Base-by-base conservation (phyloP, 352 stramenopile genomes). In the Globisporangium yorkense region DNA sequence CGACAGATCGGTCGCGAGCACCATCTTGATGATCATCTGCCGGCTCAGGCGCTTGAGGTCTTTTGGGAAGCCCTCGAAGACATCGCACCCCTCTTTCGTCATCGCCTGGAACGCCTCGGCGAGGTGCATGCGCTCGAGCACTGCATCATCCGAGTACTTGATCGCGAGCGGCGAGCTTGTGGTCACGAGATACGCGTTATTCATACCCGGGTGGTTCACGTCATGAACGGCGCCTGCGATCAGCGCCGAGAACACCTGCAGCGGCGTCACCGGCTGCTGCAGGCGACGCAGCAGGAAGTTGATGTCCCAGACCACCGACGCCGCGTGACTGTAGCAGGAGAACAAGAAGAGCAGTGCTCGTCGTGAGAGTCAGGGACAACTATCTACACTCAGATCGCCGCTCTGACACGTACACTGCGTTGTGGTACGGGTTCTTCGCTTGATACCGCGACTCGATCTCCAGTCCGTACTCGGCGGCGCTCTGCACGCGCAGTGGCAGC, bases 101-200 rank as follows among this genome's bases (percentile, higher is more conserved):
- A 73, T 75, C 0, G 68, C 74, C 45, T 88, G 77, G 62, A 88
- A 91, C 20, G 75, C 71, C 43, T 89, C 77, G 20, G 81, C 78
- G 10, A 91, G 58, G 56, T 91, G 81, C 79, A 89, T 89, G 15
- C 79, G 71, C 59, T 91, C 81, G n/a, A 98, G 73, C n/a, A 97
- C 87, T 35, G 84, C 92, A 59, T 93, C 78, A 55, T 97, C 93
- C 63, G 96, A 97, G 74, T 98, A 98, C 48, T 87, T 84, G 60
- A 98, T 81, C 40, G 92, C 92, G 24, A 97, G 64, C 15, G 92
- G 80, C 12, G 84, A 86, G 49, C 63, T 83, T 18, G 87, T 96
- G 39, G 78, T 83, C 15, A 96, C 70, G 15, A 97, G 74, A 66
- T 94, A 98, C 37, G 72, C 69, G 70, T 98, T 98, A 62, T 86